These are phyloP conservation scores for Lanmaoa pseudosensibilis DNA, from an alignment of 768 basidiomycete genomes.

Conservation along the genomic window DNA sequence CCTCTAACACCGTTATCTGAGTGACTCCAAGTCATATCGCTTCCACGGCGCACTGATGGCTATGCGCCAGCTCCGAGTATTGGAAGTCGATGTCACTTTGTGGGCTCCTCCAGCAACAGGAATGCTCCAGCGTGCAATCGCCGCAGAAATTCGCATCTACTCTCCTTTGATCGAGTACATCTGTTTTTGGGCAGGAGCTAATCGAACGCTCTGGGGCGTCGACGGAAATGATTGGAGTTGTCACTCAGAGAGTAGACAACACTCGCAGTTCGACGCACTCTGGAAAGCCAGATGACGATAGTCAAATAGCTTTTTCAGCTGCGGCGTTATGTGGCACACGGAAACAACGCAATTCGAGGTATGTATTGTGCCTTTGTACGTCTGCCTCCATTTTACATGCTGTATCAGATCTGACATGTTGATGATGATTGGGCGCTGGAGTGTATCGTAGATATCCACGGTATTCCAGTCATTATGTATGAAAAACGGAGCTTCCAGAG, in stretches of 20 bases:
- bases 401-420: conserved; percentile 21
- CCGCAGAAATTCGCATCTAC: conserved; percentile 41
- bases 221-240: conserved; percentile 39
- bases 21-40: conserved; percentile 29
- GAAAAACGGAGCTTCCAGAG: conserved; percentile 20
- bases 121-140: conserved; percentile 36
- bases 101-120: conserved; percentile 37
- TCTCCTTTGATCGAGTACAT: conserved; percentile 36
- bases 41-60: conserved; percentile 37
- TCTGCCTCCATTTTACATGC: conserved; percentile 20
- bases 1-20: conserved; percentile 22
- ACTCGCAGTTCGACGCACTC: conserved; percentile 28
- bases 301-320: conserved; percentile 17
- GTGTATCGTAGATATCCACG: conserved; percentile 27
- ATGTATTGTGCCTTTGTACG: conserved; percentile 27
- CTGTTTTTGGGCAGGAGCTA: conserved; percentile 35
- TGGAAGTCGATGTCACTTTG: conserved; percentile 39
- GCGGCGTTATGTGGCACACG: conserved; percentile 29
- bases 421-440: conserved; percentile 19
- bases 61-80: conserved; percentile 33
- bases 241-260: conserved; percentile 29
- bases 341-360: conserved; percentile 22
- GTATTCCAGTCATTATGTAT: conserved; percentile 34
- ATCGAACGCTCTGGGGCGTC: conserved; percentile 30
- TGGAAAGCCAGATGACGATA: conserved; percentile 29